Conservation (phyloP, 495 filamentous ascomycete genomes). For the Hypoxylon fuscum region DNA sequence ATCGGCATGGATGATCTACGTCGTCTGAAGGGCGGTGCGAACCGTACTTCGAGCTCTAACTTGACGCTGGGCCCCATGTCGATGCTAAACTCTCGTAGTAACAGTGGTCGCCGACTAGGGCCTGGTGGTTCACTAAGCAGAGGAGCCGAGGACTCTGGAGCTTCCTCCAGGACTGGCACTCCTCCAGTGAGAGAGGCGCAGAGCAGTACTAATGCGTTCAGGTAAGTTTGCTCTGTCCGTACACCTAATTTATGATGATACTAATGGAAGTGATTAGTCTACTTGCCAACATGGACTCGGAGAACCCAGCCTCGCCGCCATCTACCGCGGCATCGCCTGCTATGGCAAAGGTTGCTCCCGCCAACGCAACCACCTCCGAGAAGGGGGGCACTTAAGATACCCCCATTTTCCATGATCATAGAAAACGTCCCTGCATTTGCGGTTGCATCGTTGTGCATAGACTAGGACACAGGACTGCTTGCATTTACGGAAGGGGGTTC, state of each 20-base stretch:
- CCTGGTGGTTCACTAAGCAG: constrained; percentile 74
- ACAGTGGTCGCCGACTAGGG: constrained; percentile 82
- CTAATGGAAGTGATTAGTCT: constrained; percentile 48
- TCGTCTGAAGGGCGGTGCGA: constrained; percentile 69
- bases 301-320: constrained; percentile 67
- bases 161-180: constrained; percentile 87
- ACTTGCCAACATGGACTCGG: constrained; percentile 61
- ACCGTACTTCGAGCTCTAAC: constrained; percentile 65
- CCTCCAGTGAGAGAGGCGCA: constrained; percentile 77
- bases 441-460: constrained; percentile 48
- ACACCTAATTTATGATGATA: constrained; percentile 32
- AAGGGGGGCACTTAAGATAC: constrained; percentile 53
- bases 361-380: constrained; percentile 54
- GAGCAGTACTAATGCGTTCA: constrained; percentile 85
- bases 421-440: constrained; percentile 47
- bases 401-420: constrained; percentile 36
- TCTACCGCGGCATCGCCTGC: constrained; percentile 68
- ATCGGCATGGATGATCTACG: constrained; percentile 90
- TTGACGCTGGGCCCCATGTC: constrained; percentile 80
- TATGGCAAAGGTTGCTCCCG: constrained; percentile 70
- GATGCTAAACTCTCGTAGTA: constrained; percentile 80
- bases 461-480: constrained; percentile 46
- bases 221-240: constrained; percentile 64
- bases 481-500: constrained; percentile 57
- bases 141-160: constrained; percentile 73